Evolutionary conservation across 2,329 filamentous ascomycete species (phyloP).

Genomic region (Calcarisporium arbuscula): DNA sequence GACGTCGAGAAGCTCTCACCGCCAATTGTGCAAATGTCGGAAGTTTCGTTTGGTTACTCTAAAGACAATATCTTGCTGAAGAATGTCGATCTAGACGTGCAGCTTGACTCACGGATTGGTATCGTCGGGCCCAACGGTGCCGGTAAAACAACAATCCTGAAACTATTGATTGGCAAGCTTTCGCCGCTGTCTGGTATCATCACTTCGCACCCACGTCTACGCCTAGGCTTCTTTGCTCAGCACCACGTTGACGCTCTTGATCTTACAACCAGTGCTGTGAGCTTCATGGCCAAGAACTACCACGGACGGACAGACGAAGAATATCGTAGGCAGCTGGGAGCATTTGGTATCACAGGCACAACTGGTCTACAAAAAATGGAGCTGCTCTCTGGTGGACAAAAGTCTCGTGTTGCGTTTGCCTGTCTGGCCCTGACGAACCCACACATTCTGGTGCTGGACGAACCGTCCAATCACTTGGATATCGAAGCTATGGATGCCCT

Average conservation of each 20-base stretch:
- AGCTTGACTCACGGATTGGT: slow-evolving; percentile 95
- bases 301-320: slow-evolving; percentile 92
- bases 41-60: slow-evolving; percentile 83
- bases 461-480: slow-evolving; percentile 97
- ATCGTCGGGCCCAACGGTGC: slow-evolving; percentile 99
- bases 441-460: slow-evolving; percentile 95
- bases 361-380: slow-evolving; percentile 96
- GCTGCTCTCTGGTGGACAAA: slow-evolving; percentile 91
- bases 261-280: slow-evolving; percentile 79
- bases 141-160: slow-evolving; percentile 97
- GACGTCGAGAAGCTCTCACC: slow-evolving; percentile 96
- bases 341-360: slow-evolving; percentile 85
- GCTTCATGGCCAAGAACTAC: slow-evolving; percentile 92
- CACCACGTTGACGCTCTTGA: slow-evolving; percentile 97
- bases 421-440: slow-evolving; percentile 89
- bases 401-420: slow-evolving; percentile 97
- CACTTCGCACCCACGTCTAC: slow-evolving; percentile 78
- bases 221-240: slow-evolving; percentile 95
- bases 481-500: slow-evolving; percentile 99
- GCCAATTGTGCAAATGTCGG: slow-evolving; percentile 95
- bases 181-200: slow-evolving; percentile 73
- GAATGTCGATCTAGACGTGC: slow-evolving; percentile 91
- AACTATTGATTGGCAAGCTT: slow-evolving; percentile 88
- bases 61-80: slow-evolving; percentile 71
- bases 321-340: slow-evolving; percentile 89